phyloP scores from a whole-genome alignment of 2,329 filamentous ascomycete species.

The Fusarium sp. region DNA sequence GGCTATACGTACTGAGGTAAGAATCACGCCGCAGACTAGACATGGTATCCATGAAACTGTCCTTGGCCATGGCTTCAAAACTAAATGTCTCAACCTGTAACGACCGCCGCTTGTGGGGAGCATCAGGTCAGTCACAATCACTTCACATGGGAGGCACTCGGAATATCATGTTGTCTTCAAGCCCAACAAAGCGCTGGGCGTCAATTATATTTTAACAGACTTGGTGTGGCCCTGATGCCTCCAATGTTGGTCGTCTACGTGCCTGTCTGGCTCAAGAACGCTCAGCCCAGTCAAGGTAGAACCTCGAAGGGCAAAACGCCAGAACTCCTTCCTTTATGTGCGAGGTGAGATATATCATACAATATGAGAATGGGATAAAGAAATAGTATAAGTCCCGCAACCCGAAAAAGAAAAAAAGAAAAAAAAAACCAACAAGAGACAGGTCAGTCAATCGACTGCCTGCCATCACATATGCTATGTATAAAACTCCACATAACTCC shows the following conservation, averaged over 20 bases:
- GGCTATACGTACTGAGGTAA: neutral
- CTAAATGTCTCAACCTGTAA: slow-evolving; percentile 4
- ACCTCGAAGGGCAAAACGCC: slow-evolving; percentile 12
- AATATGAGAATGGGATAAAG: slow-evolving; percentile 11
- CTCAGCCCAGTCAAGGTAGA: slow-evolving; percentile 8
- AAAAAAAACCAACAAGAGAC: slow-evolving; percentile 14
- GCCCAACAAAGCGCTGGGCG: slow-evolving; percentile 13
- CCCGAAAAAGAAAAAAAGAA: slow-evolving; percentile 17
- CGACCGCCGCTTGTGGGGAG: neutral
- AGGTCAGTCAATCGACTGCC: slow-evolving; percentile 12
- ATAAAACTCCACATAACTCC: slow-evolving; percentile 28
- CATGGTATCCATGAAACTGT: neutral
- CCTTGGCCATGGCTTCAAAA: neutral
- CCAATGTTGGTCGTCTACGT: slow-evolving; percentile 16
- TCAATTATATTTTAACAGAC: slow-evolving; percentile 28
- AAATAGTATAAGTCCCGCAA: slow-evolving; percentile 14
- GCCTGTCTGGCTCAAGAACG: slow-evolving; percentile 14
- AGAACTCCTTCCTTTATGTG: slow-evolving; percentile 33
- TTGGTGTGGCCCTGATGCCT: slow-evolving; percentile 18
- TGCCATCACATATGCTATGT: slow-evolving; percentile 28
- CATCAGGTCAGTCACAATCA: neutral
- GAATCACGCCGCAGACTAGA: slow-evolving; percentile 4
- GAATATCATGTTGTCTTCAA: slow-evolving; percentile 10
- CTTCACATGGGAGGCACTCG: neutral
- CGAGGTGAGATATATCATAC: slow-evolving; percentile 32